Percentiles rank a stretch among this genome's conserved stretches.
Conservation (phyloP, 345 rosid genomes). For the Brassica rapa region DNA sequence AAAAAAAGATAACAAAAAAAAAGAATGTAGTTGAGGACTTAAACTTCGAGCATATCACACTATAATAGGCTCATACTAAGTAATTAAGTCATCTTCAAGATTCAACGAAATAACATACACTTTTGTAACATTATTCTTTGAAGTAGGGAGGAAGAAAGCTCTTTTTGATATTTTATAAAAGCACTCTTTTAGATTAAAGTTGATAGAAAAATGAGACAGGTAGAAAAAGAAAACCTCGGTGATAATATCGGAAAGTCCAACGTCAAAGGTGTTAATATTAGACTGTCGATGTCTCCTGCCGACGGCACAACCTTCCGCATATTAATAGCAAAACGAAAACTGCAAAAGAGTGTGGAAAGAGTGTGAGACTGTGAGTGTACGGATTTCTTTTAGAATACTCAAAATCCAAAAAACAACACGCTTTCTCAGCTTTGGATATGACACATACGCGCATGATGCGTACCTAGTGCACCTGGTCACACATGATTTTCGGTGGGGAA, state of each 20-base stretch:
- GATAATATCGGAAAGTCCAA: slow-evolving; percentile 43
- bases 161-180: too few relatives aligned
- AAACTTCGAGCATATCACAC: not conserved
- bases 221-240: not conserved
- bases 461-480: slow-evolving; percentile 14
- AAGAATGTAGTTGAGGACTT: not conserved
- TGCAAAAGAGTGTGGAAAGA: not conserved
- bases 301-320: slow-evolving; percentile 39
- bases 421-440: not conserved
- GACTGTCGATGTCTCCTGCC: slow-evolving; percentile 58
- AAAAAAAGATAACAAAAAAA: too few relatives aligned
- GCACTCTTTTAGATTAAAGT: not conserved
- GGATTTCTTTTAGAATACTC: not conserved
- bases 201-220: not conserved
- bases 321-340: slow-evolving; percentile 8
- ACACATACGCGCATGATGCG: not conserved
- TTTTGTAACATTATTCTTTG: not conserved
- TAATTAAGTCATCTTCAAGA: not conserved
- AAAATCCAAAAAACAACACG: not conserved
- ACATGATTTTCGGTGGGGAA: slow-evolving; percentile 15
- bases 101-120: not conserved
- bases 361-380: not conserved
- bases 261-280: slow-evolving; percentile 39
- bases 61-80: not conserved
- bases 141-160: not conserved